Conservation (phyloP, 73 alveolate species). For the Paraurostyla sp. region DNA sequence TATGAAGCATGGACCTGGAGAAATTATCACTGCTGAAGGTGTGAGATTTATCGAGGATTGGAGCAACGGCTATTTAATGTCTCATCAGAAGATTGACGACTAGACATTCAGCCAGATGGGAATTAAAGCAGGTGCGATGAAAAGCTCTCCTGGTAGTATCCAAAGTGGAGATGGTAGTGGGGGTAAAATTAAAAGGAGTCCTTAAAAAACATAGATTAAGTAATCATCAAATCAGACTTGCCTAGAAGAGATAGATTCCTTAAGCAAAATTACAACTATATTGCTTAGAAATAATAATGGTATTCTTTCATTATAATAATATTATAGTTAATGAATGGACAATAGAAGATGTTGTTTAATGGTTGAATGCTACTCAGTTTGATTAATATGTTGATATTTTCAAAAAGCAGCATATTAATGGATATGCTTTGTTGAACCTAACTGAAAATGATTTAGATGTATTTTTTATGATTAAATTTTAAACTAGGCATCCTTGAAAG, state of each 20-base stretch:
- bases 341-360: neutral
- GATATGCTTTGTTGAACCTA: slow-evolving; percentile 30
- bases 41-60: slow-evolving; percentile 68
- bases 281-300: slow-evolving; percentile 26
- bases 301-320: neutral
- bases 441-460: slow-evolving; percentile 31
- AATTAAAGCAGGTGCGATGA: neutral
- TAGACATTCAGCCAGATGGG: neutral
- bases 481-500: neutral
- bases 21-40: slow-evolving; percentile 74
- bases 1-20: slow-evolving; percentile 81
- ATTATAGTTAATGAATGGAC: slow-evolving; percentile 41
- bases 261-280: slow-evolving; percentile 43
- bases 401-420: slow-evolving; percentile 7
- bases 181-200: neutral
- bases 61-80: slow-evolving; percentile 45
- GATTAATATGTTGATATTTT: neutral
- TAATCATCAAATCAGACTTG: neutral
- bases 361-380: slow-evolving; percentile 3
- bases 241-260: slow-evolving; percentile 23
- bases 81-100: slow-evolving; percentile 22
- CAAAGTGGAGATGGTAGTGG: neutral
- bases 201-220: neutral
- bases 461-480: neutral
- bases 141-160: neutral